A percentile compares a stretch with the other conserved stretches of the same genome.
Evolutionary conservation across 768 basidiomycete genomes (phyloP).

Genomic region (Auricularia cornea): DNA sequence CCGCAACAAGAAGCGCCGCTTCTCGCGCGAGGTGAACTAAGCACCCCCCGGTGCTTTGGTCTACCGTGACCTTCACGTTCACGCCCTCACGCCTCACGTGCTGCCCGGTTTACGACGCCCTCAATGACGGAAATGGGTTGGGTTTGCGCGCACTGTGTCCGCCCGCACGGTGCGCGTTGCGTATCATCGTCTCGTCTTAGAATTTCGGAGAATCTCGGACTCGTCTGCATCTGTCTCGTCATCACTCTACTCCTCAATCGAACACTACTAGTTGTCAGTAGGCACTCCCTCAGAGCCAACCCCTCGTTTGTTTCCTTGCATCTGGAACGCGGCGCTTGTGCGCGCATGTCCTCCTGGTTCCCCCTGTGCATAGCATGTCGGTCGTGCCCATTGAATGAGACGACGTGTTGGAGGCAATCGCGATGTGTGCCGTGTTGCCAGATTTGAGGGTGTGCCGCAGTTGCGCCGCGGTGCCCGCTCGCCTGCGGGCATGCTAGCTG

Average conservation of each 20-base stretch:
- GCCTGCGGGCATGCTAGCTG: no score
- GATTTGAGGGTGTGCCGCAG: no score
- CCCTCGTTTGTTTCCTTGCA: not conserved
- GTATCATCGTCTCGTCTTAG: not conserved
- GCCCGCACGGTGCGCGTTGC: not conserved
- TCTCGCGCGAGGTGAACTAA: not conserved
- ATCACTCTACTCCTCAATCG: not conserved
- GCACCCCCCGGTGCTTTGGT: not conserved
- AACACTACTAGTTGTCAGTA: not conserved
- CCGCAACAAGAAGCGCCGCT: not conserved
- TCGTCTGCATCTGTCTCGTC: not conserved
- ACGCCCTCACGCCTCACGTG: not conserved
- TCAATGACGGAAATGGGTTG: not conserved
- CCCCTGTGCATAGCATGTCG: not conserved
- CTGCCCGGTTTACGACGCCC: not conserved
- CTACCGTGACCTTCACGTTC: not conserved
- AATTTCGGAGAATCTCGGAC: not conserved
- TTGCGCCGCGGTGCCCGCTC: no score
- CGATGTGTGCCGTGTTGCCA: not conserved
- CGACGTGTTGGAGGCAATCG: not conserved
- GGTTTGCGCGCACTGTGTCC: not conserved
- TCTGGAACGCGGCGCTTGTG: not conserved
- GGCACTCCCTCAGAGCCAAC: not conserved
- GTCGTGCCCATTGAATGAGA: not conserved
- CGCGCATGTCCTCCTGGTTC: not conserved